Evolutionary conservation across 1,284 basidiomycete species (phyloP), one percentile per base, ranked within the genome.

Genomic region (Ustanciosporium gigantosporum): DNA sequence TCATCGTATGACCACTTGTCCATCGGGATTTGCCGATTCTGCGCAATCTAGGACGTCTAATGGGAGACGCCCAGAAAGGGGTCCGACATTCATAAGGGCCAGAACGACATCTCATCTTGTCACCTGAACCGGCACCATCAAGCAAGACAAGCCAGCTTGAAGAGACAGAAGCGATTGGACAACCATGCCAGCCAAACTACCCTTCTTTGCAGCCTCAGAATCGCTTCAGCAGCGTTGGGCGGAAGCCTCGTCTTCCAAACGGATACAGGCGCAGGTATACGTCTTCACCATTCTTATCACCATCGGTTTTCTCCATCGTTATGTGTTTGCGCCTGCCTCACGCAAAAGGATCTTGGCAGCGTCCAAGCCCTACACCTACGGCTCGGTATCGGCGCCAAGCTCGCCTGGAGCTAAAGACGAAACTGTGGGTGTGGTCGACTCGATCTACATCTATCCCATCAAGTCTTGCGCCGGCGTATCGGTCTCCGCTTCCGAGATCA

Each of bases 391-490:
- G 15, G 35, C 52, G 4, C 27, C 39, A 6, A 9, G 21, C 0
- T n/a, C 24, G 4, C 36, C 44, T 4, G 68, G 62, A 1, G 46
- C 41, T 0, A 47, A 69, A 24, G 66, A 62, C 21, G 68, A 71
- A 31, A 52, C 41, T 16, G n/a, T 67, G 13, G 70, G 66, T 17
- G 45, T 56, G 25, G 43, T 73, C 2, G 38, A 52, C 7, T 38
- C 36, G n/a, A 52, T 73, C 24, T 50, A 44, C 34, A 41, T 73
- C 38, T 70, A 73, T 21, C 68, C 70, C 4, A 61, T 73, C 45
- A 73, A 73, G 40, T 60, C 53, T 5, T 70, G 70, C 21, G 55
- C 58, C 0, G 65, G 57, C 15, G 37, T 60, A 5, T 37, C 45
- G 9, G 44, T 73, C 3, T 1, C 37, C 5, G 20, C 29, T 1